Conservation (phyloP, 768 basidiomycete species). For the Rhizopogon vinicolor region DNA sequence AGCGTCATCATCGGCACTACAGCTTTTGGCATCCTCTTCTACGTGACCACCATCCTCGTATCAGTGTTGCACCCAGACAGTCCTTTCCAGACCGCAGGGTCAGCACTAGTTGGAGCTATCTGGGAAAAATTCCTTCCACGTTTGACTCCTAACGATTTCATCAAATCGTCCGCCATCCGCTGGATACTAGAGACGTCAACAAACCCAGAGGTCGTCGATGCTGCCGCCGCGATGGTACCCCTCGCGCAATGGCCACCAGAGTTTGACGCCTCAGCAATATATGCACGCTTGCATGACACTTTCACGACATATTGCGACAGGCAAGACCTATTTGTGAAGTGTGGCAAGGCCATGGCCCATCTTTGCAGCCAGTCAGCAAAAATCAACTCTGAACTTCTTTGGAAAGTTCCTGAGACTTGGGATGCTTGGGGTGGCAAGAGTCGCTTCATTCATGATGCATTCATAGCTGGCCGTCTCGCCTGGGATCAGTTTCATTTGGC, state of each 20-base stretch:
- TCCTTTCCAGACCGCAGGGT: not conserved
- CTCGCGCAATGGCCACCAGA: not conserved
- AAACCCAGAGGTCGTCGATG: not conserved
- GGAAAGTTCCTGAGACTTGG: too few relatives aligned
- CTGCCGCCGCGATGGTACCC: not conserved
- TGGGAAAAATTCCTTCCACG: not conserved
- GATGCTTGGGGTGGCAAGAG: too few relatives aligned
- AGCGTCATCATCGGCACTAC: not conserved
- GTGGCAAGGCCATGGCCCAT: not conserved
- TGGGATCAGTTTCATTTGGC: too few relatives aligned
- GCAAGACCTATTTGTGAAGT: not conserved
- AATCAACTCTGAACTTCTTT: not conserved
- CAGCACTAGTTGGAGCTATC: not conserved
- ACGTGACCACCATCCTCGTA: not conserved
- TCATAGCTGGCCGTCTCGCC: too few relatives aligned
- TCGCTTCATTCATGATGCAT: too few relatives aligned
- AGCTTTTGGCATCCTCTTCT: not conserved
- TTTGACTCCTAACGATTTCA: not conserved
- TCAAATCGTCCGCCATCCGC: slow-evolving; percentile 1
- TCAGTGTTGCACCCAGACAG: not conserved
- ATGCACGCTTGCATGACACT: not conserved
- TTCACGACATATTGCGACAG: not conserved
- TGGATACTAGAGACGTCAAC: slow-evolving; percentile 16
- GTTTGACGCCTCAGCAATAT: not conserved
- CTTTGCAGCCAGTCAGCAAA: not conserved